Base-by-base conservation (phyloP, 345 rosid genomes). In the Arabis alpina region DNA sequence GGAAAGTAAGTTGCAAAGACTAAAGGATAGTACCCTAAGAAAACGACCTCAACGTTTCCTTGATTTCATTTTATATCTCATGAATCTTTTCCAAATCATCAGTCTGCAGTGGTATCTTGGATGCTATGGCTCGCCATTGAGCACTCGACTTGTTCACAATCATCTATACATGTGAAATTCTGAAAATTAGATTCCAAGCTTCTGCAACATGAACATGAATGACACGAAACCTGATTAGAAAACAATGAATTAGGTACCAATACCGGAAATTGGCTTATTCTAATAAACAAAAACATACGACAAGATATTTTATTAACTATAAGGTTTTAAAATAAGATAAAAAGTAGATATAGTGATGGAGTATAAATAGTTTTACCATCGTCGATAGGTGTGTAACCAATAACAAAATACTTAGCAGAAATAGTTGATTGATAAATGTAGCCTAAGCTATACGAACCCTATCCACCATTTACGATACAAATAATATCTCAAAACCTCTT, bases 71-170 rank as follows among this genome's bases (percentile, higher is more conserved):
- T 53, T 95, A 80, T 81, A 94, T 84, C 25, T 76, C 61, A 43
- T 91, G 90, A 74, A 94, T 79, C 82, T 84, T 86, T 57, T 91
- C 89, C 71, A 85, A 40, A 77, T 84, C 89, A 79, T 85, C 93
- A 61, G 83, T 61, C 40, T 73, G 83, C 57, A 94, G 10, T 34
- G 96, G 96, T 72, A 91, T 80, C 77, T 82, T 86, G 45, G 85
- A 71, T 54, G 82, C 74, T 72, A 91, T 62, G 6, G 87, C 87
- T 76, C 83, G 90, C 85, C 91, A 89, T 59, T 77, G 70, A 32
- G 95, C 99, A 28, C 97, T 91, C 7, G 99, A 91, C 79, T 91
- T 89, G 37, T 94, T 94, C 68, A 88, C 89, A 54, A 94, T 94
- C 51, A 85, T 93, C 99, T 94, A 54, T 47, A 60, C 68, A 64